phyloP scores from a whole-genome alignment of 768 basidiomycete species.

The Lanmaoa rubissima region DNA sequence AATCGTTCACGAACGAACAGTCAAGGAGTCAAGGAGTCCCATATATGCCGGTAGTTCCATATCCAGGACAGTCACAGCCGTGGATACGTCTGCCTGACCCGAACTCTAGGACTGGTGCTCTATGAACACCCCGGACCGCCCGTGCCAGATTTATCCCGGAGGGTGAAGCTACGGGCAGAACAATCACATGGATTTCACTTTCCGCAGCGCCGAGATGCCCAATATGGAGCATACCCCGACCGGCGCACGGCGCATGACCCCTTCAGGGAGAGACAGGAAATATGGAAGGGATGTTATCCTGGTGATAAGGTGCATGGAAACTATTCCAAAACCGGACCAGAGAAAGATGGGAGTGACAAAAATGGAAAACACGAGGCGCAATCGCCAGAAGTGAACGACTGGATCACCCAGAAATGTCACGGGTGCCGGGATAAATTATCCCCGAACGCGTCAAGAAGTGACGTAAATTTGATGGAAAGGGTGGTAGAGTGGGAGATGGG shows the following conservation, averaged over 20 bases:
- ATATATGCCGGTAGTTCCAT: background rate
- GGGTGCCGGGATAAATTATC: background rate
- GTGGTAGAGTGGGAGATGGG: background rate
- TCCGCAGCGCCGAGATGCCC: background rate
- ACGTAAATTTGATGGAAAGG: background rate
- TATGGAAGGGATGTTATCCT: background rate
- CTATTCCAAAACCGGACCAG: background rate
- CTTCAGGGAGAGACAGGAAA: background rate
- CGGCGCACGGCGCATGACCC: background rate
- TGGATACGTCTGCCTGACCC: background rate
- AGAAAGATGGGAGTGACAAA: background rate
- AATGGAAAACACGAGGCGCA: background rate
- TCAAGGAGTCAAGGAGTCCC: background rate
- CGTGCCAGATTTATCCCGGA: background rate
- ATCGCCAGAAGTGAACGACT: background rate
- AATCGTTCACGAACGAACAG: background rate
- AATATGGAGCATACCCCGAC: background rate
- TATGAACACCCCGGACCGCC: background rate
- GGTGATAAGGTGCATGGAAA: background rate
- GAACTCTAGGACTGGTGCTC: background rate
- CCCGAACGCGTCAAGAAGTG: background rate
- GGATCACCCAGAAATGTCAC: background rate
- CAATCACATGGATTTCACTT: constrained; percentile 2
- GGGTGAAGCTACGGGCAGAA: background rate
- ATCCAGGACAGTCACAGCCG: background rate